Conservation (phyloP, 106 monocot species). For the Allium fistulosum region DNA sequence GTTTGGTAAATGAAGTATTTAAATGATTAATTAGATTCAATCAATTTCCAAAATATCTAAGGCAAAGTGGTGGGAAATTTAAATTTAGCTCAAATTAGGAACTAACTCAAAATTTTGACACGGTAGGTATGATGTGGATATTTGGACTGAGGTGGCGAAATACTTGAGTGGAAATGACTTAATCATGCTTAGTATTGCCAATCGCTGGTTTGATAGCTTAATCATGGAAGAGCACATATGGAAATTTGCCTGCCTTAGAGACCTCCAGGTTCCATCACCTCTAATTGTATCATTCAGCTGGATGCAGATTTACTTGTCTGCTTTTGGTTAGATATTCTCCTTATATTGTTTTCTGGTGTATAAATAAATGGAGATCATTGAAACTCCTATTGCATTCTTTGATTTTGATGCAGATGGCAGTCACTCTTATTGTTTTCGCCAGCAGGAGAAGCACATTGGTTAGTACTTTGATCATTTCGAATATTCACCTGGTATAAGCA, state of each 20-base stretch:
- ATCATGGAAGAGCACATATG: constrained; percentile 72
- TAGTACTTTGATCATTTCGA: background rate
- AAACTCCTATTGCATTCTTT: no score
- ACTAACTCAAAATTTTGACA: no score
- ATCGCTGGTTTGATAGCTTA: constrained; percentile 73
- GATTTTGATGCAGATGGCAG: constrained; percentile 31
- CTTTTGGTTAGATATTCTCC: constrained; percentile 30
- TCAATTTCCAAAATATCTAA: no score
- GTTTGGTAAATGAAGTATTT: no score
- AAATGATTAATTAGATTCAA: no score
- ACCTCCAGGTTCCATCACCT: constrained; percentile 41
- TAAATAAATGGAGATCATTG: no score
- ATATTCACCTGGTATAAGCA: no score
- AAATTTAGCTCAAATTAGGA: no score
- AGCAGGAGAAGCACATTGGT: constrained; percentile 75
- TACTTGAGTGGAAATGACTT: constrained; percentile 57
- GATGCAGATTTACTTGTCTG: constrained; percentile 57
- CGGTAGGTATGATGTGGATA: constrained; percentile 63
- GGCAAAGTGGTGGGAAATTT: no score
- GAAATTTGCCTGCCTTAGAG: constrained; percentile 80
- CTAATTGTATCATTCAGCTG: constrained; percentile 33
- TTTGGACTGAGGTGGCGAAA: constrained; percentile 89
- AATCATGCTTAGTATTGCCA: constrained; percentile 32
- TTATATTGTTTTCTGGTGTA: background rate
- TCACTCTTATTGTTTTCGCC: constrained; percentile 54